These are phyloP conservation scores for Coniochaeta ligniaria DNA, from an alignment of 2,329 filamentous ascomycete genomes.

Conservation along the genomic window DNA sequence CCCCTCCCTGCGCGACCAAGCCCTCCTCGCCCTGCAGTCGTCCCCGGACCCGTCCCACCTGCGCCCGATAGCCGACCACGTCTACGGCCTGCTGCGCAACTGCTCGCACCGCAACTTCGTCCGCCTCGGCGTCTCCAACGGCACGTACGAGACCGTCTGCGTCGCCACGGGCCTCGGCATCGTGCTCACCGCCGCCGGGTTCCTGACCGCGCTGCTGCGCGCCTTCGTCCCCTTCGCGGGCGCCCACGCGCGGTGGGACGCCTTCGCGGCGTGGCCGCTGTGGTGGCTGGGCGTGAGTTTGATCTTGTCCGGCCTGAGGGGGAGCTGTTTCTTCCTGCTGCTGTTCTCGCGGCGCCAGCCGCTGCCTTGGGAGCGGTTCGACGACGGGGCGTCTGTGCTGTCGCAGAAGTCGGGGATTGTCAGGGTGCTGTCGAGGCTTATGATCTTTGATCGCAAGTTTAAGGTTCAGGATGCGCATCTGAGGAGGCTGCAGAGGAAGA, in stretches of 20 bases:
- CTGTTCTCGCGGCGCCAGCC: slow-evolving; percentile 37
- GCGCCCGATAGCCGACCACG: slow-evolving; percentile 36
- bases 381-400: slow-evolving; percentile 21
- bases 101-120: slow-evolving; percentile 44
- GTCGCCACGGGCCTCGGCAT: slow-evolving; percentile 36
- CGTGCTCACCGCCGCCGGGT: slow-evolving; percentile 28
- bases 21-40: slow-evolving; percentile 25
- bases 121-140: slow-evolving; percentile 45
- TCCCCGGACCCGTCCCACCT: slow-evolving; percentile 30
- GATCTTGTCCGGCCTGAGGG: slow-evolving; percentile 34
- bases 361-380: slow-evolving; percentile 39
- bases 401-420: slow-evolving; percentile 18
- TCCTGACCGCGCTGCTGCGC: slow-evolving; percentile 30
- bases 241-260: slow-evolving; percentile 32
- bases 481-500: slow-evolving; percentile 34
- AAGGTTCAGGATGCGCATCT: slow-evolving; percentile 35
- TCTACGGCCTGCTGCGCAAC: slow-evolving; percentile 36
- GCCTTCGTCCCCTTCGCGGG: slow-evolving; percentile 29
- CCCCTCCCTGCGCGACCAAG: slow-evolving; percentile 28
- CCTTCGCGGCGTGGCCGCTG: slow-evolving; percentile 34
- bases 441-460: slow-evolving; percentile 40
- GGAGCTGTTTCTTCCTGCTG: slow-evolving; percentile 39
- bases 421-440: slow-evolving; percentile 26
- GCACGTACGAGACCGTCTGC: slow-evolving; percentile 41
- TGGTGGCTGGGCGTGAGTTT: slow-evolving; percentile 37